Evolutionary conservation across 805 yeast species (phyloP).

Genomic region (Kuraishia capsulata): DNA sequence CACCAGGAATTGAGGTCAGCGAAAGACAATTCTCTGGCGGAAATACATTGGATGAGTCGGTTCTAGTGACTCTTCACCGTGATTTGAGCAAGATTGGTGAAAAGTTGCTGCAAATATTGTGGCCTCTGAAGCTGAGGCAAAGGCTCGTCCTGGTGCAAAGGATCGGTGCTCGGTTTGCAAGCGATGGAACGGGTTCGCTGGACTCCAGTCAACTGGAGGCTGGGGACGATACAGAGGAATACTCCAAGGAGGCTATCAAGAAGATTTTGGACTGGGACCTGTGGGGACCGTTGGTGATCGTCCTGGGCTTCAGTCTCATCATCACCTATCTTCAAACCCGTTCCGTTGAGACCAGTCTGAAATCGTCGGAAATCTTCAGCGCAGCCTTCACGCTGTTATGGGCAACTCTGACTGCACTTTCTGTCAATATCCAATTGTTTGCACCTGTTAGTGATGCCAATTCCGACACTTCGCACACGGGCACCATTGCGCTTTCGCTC

Average conservation of each 20-base stretch:
- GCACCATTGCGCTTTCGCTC: slow-evolving; percentile 34
- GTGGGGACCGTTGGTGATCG: slow-evolving; percentile 53
- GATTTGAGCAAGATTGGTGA: slow-evolving; percentile 24
- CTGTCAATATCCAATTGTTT: slow-evolving; percentile 44
- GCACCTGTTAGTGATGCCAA: slow-evolving; percentile 33
- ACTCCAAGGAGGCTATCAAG: slow-evolving; percentile 21
- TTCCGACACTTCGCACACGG: slow-evolving; percentile 17
- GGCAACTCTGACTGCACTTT: slow-evolving; percentile 37
- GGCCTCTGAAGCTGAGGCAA: slow-evolving; percentile 25
- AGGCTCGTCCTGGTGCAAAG: slow-evolving; percentile 18
- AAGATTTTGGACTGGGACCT: slow-evolving; percentile 48
- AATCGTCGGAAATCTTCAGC: slow-evolving; percentile 41
- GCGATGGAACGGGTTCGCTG: slow-evolving; percentile 11
- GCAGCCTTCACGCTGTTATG: slow-evolving; percentile 46
- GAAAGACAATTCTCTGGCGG: slow-evolving; percentile 51
- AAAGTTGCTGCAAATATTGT: slow-evolving; percentile 23
- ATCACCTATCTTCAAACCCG: slow-evolving; percentile 33
- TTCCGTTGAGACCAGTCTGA: slow-evolving; percentile 12
- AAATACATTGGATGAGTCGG: slow-evolving; percentile 50
- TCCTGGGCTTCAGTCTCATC: slow-evolving; percentile 36
- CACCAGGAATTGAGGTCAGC: slow-evolving; percentile 22
- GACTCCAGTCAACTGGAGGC: slow-evolving; percentile 11
- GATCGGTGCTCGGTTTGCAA: slow-evolving; percentile 15
- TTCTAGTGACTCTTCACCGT: slow-evolving; percentile 32
- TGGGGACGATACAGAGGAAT: slow-evolving; percentile 13